Conservation (phyloP, 306 rosid genomes). For the Hylodesmum podocarpum region DNA sequence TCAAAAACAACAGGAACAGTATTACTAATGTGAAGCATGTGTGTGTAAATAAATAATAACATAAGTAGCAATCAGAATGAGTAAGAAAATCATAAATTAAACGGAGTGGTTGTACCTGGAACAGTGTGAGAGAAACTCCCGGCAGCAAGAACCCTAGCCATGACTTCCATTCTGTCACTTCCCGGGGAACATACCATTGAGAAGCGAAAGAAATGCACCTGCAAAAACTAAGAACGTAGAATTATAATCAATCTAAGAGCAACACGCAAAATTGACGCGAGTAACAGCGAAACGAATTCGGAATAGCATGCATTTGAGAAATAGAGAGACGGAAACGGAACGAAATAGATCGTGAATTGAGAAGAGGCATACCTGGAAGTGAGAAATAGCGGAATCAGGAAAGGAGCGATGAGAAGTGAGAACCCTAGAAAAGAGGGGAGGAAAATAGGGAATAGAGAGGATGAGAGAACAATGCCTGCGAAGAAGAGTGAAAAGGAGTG, state of each 20-base stretch:
- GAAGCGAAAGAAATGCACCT: conserved; percentile 21
- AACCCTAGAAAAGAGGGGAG: neutral
- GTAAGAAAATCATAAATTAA: neutral
- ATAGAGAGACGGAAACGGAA: neutral
- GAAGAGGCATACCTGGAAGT: conserved; percentile 16
- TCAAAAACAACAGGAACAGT: no score
- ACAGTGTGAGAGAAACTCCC: conserved; percentile 52
- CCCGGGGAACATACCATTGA: conserved; percentile 66
- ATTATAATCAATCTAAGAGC: neutral
- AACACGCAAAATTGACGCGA: neutral
- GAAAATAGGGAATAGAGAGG: neutral
- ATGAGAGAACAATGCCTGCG: conserved; percentile 36
- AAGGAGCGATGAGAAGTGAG: conserved; percentile 7
- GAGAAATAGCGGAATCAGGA: neutral
- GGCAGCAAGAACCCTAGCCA: conserved; percentile 75
- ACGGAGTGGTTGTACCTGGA: conserved; percentile 47
- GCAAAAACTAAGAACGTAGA: neutral
- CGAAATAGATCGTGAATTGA: neutral
- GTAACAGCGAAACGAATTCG: neutral
- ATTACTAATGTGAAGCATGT: no score
- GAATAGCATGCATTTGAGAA: neutral
- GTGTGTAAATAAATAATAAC: neutral
- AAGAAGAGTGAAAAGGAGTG: neutral
- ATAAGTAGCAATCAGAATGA: neutral
- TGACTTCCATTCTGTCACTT: conserved; percentile 80